Percentiles rank a stretch among this genome's conserved stretches.
Conservation (phyloP, 2,329 filamentous ascomycete species). For the Colletotrichum gigasporum region DNA sequence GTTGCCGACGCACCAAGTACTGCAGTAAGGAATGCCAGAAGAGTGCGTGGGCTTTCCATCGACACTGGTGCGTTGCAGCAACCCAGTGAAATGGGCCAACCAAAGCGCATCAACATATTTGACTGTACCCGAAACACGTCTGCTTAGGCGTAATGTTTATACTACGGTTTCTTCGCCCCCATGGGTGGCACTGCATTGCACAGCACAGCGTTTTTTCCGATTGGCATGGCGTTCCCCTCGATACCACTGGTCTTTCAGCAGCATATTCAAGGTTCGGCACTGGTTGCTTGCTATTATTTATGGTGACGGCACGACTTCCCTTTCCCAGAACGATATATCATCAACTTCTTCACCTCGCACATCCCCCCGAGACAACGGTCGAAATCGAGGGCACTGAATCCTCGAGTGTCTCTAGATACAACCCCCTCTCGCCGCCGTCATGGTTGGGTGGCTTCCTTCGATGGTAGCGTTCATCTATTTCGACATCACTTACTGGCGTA, state of each 20-base stretch:
- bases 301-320: conserved; percentile 20
- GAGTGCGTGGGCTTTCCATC: conserved; percentile 97
- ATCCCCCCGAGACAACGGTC: neutral
- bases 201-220: conserved; percentile 49
- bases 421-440: neutral
- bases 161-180: conserved; percentile 29
- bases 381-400: neutral
- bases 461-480: neutral
- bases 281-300: conserved; percentile 29
- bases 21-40: conserved; percentile 99
- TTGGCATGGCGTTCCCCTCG: conserved; percentile 53
- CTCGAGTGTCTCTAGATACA: neutral
- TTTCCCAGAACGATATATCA: conserved; percentile 15
- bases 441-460: neutral
- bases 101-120: conserved; percentile 31
- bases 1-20: conserved; percentile 96
- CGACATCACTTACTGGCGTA: neutral
- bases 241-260: conserved; percentile 49
- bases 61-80: conserved; percentile 94
- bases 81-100: conserved; percentile 51
- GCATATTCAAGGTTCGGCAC: conserved; percentile 31
- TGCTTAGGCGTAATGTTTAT: conserved; percentile 27
- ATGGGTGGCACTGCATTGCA: conserved; percentile 50
- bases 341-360: neutral
- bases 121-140: conserved; percentile 14